Percentiles rank a stretch among this genome's conserved stretches.
Evolutionary conservation across 192 early-diverging fungal species (phyloP).

Genomic region (Coemansia asiatica): DNA sequence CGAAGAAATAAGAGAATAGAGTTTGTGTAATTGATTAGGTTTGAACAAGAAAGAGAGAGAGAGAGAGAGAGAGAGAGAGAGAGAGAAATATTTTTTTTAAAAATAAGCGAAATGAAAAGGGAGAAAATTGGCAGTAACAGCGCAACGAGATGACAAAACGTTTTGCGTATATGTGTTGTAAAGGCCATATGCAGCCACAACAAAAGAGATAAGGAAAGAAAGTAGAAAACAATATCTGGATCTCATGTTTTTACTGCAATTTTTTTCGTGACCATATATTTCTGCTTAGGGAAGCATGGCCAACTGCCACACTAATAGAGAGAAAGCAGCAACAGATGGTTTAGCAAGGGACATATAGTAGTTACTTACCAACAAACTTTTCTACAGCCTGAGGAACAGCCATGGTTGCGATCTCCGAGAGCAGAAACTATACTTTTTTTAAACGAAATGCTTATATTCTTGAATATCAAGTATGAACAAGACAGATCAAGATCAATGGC

Average conservation of each 20-base stretch:
- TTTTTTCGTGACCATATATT: not conserved
- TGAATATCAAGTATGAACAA: no score
- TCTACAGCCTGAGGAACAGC: conserved; percentile 38
- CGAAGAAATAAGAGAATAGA: not conserved
- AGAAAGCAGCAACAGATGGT: not conserved
- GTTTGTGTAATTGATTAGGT: not conserved
- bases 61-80: not conserved
- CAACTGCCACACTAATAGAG: conserved; percentile 12
- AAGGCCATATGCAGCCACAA: no score
- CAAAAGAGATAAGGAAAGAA: no score
- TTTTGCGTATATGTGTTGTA: no score
- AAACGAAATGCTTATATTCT: not conserved
- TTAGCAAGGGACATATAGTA: not conserved
- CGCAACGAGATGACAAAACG: no score
- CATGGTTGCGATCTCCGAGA: conserved; percentile 16
- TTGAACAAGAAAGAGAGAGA: not conserved
- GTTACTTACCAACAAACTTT: conserved; percentile 52
- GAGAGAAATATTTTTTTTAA: not conserved
- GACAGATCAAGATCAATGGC: no score
- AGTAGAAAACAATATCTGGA: no score
- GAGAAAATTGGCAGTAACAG: no score
- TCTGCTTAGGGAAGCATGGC: conserved; percentile 1
- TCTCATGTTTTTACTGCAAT: not conserved
- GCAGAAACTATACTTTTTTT: not conserved
- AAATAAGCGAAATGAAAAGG: no score